These are phyloP conservation scores for Hypoxylon lienhwacheense DNA, from an alignment of 495 filamentous ascomycete genomes.

Conservation along the genomic window DNA sequence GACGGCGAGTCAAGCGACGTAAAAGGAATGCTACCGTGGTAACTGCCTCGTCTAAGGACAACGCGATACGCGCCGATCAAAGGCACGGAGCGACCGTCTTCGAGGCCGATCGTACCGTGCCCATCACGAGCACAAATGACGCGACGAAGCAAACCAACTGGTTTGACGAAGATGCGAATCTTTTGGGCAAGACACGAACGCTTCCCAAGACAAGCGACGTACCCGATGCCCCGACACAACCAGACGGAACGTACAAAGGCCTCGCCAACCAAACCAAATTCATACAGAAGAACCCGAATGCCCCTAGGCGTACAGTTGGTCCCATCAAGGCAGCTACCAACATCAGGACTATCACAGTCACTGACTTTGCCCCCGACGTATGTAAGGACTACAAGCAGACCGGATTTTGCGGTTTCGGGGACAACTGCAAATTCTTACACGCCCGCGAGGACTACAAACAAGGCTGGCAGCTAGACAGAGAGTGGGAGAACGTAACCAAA, in stretches of 20 bases:
- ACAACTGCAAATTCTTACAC: conserved; percentile 87
- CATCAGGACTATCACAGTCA: conserved; percentile 85
- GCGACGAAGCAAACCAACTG: conserved; percentile 93
- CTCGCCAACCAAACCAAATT: conserved; percentile 70
- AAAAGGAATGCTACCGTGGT: conserved; percentile 68
- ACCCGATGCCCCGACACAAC: conserved; percentile 30
- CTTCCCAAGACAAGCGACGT: conserved; percentile 27
- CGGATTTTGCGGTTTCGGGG: conserved; percentile 80
- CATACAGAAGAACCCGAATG: conserved; percentile 81
- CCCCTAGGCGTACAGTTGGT: conserved; percentile 69
- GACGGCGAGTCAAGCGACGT: conserved; percentile 72
- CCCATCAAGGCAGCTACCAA: conserved; percentile 89
- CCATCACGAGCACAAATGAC: conserved; percentile 71
- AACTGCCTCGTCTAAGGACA: conserved; percentile 55
- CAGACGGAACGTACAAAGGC: conserved; percentile 76
- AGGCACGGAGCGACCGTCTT: conserved; percentile 59
- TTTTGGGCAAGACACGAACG: conserved; percentile 65
- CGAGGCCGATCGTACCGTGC: conserved; percentile 58
- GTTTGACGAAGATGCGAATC: conserved; percentile 73
- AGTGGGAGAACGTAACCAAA: conserved; percentile 86
- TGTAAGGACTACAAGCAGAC: conserved; percentile 96
- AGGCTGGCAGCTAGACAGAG: conserved; percentile 92
- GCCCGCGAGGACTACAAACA: conserved; percentile 84
- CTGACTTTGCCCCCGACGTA: conserved; percentile 89
- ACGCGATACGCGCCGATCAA: conserved; percentile 42